Evolutionary conservation across 1,139 yeast species (phyloP).

Genomic region (Chernovozyma aurita): DNA sequence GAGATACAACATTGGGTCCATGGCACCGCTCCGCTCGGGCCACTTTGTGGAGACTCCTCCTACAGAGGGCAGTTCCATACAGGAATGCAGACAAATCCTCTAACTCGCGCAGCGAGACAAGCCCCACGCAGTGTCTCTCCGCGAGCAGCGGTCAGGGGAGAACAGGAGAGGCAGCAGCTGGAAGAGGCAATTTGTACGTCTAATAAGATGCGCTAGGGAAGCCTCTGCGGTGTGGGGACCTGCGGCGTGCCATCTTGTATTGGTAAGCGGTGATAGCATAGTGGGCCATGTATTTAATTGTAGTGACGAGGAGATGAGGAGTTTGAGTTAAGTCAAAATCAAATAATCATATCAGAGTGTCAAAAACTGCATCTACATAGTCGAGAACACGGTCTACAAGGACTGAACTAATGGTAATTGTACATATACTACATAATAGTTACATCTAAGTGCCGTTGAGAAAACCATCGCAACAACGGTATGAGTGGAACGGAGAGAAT

Average conservation of each 20-base stretch:
- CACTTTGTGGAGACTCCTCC: neutral
- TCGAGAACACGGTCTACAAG: neutral
- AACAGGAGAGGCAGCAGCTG: neutral
- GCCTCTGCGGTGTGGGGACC: neutral
- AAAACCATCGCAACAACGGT: neutral
- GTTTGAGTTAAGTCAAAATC: too few species aligned
- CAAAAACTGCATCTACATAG: too few species aligned
- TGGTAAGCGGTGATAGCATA: too few species aligned
- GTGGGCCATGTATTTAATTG: too few species aligned
- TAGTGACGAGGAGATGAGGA: too few species aligned
- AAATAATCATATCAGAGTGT: too few species aligned
- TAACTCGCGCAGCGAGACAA: too few species aligned
- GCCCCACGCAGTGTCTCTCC: neutral
- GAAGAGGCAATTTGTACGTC: too few species aligned
- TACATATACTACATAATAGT: constrained; percentile 2
- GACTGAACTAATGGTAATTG: neutral
- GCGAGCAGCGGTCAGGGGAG: neutral
- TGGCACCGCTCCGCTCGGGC: neutral
- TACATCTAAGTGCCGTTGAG: too few species aligned
- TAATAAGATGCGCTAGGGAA: neutral
- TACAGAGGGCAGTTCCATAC: neutral
- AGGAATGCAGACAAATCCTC: too few species aligned
- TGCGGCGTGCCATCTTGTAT: too few species aligned
- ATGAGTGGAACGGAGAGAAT: neutral
- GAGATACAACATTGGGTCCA: too few species aligned